Evolutionary conservation across 2,329 filamentous ascomycete genomes (phyloP).

Genomic region (Cladosporium sp.): DNA sequence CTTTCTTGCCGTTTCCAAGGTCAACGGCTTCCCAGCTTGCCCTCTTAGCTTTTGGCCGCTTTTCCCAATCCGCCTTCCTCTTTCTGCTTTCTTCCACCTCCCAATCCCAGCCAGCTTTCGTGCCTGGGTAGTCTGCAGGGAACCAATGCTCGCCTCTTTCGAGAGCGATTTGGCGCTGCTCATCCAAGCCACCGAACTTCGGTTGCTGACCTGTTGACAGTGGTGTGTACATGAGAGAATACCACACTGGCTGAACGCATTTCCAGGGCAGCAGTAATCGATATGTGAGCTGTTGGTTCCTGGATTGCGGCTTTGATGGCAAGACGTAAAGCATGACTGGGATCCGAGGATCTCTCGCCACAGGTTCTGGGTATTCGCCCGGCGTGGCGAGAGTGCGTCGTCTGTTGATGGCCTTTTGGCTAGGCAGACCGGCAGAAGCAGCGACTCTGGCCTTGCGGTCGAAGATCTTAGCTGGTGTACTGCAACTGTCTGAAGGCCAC

Average conservation of each 20-base stretch:
- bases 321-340: constrained; percentile 68
- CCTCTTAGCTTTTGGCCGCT: constrained; percentile 78
- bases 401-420: constrained; percentile 77
- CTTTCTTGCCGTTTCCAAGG: constrained; percentile 70
- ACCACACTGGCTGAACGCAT: constrained; percentile 83
- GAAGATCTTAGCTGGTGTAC: constrained; percentile 56
- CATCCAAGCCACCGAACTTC: constrained; percentile 76
- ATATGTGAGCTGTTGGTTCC: constrained; percentile 68
- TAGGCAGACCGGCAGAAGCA: constrained; percentile 66
- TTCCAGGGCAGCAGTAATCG: constrained; percentile 87
- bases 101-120: constrained; percentile 76
- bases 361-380: constrained; percentile 61
- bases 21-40: constrained; percentile 72
- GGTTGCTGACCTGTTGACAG: constrained; percentile 78
- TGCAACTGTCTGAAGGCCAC: constrained; percentile 65
- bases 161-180: constrained; percentile 77
- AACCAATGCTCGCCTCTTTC: constrained; percentile 80
- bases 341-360: constrained; percentile 68
- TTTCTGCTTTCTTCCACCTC: constrained; percentile 64
- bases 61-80: constrained; percentile 67
- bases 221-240: constrained; percentile 78
- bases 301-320: constrained; percentile 23
- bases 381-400: constrained; percentile 65
- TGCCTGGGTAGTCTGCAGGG: constrained; percentile 79
- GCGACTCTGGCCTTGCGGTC: constrained; percentile 64